Evolutionary conservation across 2,329 filamentous ascomycete species (phyloP).

Genomic region (Trichoderma hamatum): DNA sequence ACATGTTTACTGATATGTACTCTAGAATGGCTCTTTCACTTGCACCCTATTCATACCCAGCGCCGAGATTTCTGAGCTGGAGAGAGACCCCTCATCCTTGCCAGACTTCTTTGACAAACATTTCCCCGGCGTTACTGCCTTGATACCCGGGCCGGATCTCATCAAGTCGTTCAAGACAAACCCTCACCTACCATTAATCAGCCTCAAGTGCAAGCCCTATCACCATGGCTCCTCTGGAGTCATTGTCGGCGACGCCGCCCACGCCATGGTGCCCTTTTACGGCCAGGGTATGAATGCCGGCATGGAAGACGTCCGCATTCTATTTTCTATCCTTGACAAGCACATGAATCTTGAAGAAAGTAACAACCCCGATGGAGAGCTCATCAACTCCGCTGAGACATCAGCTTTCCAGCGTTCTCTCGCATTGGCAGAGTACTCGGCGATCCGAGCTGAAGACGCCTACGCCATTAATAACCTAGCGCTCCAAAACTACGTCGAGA

Average conservation of each 20-base stretch:
- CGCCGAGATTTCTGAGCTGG: conserved; percentile 67
- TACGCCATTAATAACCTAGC: conserved; percentile 92
- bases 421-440: conserved; percentile 76
- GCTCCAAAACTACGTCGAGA: conserved; percentile 88
- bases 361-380: conserved; percentile 44
- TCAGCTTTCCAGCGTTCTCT: conserved; percentile 56
- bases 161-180: conserved; percentile 76
- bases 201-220: conserved; percentile 88
- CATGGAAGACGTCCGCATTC: conserved; percentile 86
- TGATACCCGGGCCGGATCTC: conserved; percentile 70
- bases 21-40: conserved; percentile 84
- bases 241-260: conserved; percentile 89
- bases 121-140: conserved; percentile 81
- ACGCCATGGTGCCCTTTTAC: conserved; percentile 98
- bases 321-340: conserved; percentile 81
- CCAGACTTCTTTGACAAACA: conserved; percentile 76
- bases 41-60: conserved; percentile 90
- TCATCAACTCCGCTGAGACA: conserved; percentile 48
- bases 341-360: conserved; percentile 54
- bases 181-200: conserved; percentile 90
- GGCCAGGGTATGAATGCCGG: conserved; percentile 98
- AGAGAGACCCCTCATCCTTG: conserved; percentile 61
- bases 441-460: conserved; percentile 73
- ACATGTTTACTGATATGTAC: not conserved
- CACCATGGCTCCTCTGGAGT: conserved; percentile 77